Evolutionary conservation across 2,329 filamentous ascomycete species (phyloP), one percentile per base, ranked within the genome.

Genomic region (Thermoascus crustaceus): DNA sequence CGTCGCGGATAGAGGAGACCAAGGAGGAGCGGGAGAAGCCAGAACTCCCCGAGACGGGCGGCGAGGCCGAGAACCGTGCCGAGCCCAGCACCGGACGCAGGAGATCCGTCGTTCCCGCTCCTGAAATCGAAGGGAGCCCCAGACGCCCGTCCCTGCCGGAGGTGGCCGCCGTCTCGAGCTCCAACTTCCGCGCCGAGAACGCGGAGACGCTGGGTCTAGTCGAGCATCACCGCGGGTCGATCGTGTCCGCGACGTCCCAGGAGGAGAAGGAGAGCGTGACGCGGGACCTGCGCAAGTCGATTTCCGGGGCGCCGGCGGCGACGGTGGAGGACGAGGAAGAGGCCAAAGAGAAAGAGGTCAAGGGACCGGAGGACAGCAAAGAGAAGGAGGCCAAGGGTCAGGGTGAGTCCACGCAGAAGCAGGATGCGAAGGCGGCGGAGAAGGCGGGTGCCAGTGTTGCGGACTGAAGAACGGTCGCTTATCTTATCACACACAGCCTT

Each of bases 171-270:
- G 50, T 54, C 7, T 64, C 61, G 2, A 57, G 54, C 35, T 56
- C 55, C 9, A 61, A 63, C 40, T 54, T 64, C 46, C 56, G 45
- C 38, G 57, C 50, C 34, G 60, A 58, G 38, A 58, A 60, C 37
- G 54, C 50, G 25, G 54, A 56, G 42, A 38, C 44, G 35, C 39
- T 61, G 38, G 58, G 58, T 3, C 42, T 63, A n/a, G 51, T 60
- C n/a, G 50, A 50, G 34, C 60, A 63, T 41, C 60, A 64, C 40
- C 60, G 57, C 16, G 51, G 51, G 1, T 58, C 58, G 5, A 56
- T 57, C 20, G 47, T 63, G 6, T 58, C 58, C 16, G 52, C 50
- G 3, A 52, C 53, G 0, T 55, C 54, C 10, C 44, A 51, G 10
- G 54, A 51, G 23, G 61, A 61, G 36, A 50, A 53, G 19, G 53